Conservation (phyloP, 1,139 yeast species). For the Pneumocystis sp. region DNA sequence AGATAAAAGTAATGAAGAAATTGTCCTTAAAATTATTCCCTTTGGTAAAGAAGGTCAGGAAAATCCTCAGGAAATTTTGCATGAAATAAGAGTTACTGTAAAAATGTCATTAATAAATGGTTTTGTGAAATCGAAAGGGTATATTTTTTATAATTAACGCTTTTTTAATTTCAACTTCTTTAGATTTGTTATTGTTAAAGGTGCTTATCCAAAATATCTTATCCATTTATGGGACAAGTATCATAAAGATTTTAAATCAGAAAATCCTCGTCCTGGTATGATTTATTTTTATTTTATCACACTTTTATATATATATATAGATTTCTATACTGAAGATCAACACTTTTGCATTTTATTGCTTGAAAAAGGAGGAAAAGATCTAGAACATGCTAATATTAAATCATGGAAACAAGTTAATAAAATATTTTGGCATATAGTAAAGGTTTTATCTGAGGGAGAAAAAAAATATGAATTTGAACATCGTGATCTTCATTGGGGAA, state of each 20-base stretch:
- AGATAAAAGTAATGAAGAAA: constrained; percentile 12
- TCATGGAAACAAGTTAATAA: constrained; percentile 40
- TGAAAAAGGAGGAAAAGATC: constrained; percentile 35
- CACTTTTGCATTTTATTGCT: constrained; percentile 32
- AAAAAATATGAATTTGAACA: constrained; percentile 43
- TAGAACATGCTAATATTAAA: constrained; percentile 30
- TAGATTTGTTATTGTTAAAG: constrained; percentile 32
- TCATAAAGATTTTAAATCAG: constrained; percentile 21
- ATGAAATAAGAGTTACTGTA: constrained; percentile 34
- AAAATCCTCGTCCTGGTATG: constrained; percentile 24
- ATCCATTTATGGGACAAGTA: constrained; percentile 33
- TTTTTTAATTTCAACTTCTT: not conserved
- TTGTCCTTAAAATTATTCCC: constrained; percentile 36
- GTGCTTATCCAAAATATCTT: constrained; percentile 30
- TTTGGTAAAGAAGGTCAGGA: constrained; percentile 32
- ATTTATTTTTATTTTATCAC: not conserved
- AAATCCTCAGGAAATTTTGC: constrained; percentile 34
- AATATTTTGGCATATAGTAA: constrained; percentile 40
- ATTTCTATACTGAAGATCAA: constrained; percentile 27
- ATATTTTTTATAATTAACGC: not conserved
- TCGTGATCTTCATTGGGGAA: constrained; percentile 53
- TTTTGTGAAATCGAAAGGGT: constrained; percentile 28
- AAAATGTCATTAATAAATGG: constrained; percentile 28
- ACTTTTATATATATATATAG: constrained; percentile 20
- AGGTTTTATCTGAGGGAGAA: constrained; percentile 39